Evolutionary conservation across 257 asterid genomes (phyloP), one percentile per base, ranked within the genome.

Genomic region (Ilex aquifolium): DNA sequence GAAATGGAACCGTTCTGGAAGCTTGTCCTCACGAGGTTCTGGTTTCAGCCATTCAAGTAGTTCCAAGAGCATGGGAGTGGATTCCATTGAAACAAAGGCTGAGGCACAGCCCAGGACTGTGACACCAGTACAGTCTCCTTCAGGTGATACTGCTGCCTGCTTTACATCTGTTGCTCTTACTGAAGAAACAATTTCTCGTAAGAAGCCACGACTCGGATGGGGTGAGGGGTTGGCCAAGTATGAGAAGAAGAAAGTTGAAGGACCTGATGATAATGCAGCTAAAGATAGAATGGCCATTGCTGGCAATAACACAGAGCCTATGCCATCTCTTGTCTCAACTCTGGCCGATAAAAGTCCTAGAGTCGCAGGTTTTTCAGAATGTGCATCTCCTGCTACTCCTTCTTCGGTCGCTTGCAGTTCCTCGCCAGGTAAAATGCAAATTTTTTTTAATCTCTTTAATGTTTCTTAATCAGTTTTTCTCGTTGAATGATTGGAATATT

Each of bases 201-300:
- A 93, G 88, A 93, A 93, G 81, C 95, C 92, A 1, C 99, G 99
- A 29, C 85, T 93, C 63, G 95, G 97, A 67, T 93, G 97, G 96
- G 99, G 99, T 55, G 96, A 87, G 79, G 99, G 97, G 56, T 85
- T 93, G 36, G 99, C 99, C 5, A 93, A 93, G 82, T 88, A 74
- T 71, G 99, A 93, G 84, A 93, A 87, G 77, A 87, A 93, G 82
- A 89, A 81, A 74, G 95, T 89, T 39, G 98, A 78, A 49, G 82
- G 79, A 32, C 82, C 85, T 67, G 99, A 87, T 71, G 95, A 85
- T 64, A 67, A 70, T 69, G 69, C 68, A 48, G 5, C 62, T 14
- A 73, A 76, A 60, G 73, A 75, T 67, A 83, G 70, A 65, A 63
- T 64, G 44, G 27, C 55, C 46, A 69, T 54, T 66, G 68, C 73